A percentile compares a stretch with the other conserved stretches of the same genome.
These are phyloP conservation scores for Scedosporium aurantiacum DNA, from an alignment of 2,329 filamentous ascomycete species.

Conservation along the genomic window DNA sequence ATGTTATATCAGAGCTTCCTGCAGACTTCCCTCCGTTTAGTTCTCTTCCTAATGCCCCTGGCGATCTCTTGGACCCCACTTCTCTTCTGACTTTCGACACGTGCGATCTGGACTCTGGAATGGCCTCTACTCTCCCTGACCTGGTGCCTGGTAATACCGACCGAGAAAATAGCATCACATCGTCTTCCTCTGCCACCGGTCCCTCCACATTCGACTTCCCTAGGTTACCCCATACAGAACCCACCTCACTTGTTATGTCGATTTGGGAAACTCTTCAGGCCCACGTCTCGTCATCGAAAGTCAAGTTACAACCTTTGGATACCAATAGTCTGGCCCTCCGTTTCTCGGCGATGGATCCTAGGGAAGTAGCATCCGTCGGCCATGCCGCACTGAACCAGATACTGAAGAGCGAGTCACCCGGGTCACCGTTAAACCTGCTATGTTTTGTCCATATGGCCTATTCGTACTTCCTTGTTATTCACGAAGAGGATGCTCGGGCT, in stretches of 20 bases:
- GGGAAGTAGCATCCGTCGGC: constrained; percentile 28
- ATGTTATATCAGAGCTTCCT: neutral
- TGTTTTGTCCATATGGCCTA: constrained; percentile 43
- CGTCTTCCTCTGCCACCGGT: neutral
- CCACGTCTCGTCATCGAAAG: constrained; percentile 32
- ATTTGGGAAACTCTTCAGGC: constrained; percentile 34
- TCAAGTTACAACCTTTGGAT: constrained; percentile 27
- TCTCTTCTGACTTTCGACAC: constrained; percentile 23
- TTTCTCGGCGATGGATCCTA: constrained; percentile 27
- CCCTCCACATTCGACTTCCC: neutral
- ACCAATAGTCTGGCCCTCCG: constrained; percentile 31
- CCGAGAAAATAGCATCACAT: neutral
- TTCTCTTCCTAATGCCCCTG: neutral
- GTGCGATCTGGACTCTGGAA: constrained; percentile 25
- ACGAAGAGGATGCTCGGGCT: constrained; percentile 26
- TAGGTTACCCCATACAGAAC: neutral
- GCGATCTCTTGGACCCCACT: constrained; percentile 11
- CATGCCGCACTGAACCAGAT: constrained; percentile 28
- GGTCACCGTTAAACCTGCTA: constrained; percentile 31
- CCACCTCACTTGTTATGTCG: constrained; percentile 25
- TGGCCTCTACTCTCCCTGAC: constrained; percentile 8
- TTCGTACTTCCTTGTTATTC: constrained; percentile 35
- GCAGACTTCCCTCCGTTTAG: neutral
- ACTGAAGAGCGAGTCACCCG: constrained; percentile 24
- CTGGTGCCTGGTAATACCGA: neutral